Evolutionary conservation across 2,329 filamentous ascomycete species (phyloP).

Genomic region (Pseudocercospora ulei): DNA sequence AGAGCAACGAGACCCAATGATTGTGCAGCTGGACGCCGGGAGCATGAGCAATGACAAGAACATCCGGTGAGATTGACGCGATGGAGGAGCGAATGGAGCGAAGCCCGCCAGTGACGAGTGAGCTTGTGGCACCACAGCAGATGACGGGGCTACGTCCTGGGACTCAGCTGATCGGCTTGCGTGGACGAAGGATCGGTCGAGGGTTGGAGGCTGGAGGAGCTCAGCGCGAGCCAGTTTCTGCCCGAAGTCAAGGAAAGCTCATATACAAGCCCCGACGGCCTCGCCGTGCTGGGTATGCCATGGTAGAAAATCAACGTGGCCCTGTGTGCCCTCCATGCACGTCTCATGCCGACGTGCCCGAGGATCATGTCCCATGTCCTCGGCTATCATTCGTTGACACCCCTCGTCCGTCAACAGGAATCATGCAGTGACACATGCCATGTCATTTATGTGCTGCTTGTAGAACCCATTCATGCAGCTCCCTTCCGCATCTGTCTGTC

Average conservation of each 20-base stretch:
- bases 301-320: conserved; percentile 11
- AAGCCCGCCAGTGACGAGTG: background rate
- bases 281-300: conserved; percentile 3
- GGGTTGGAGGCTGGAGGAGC: background rate
- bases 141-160: too few species aligned
- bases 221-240: background rate
- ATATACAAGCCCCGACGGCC: conserved; percentile 4
- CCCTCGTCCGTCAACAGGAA: too few species aligned
- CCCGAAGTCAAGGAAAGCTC: conserved; percentile 5
- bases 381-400: too few species aligned
- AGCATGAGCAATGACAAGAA: conserved; percentile 1
- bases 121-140: too few species aligned
- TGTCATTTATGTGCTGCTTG: background rate
- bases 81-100: background rate
- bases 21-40: background rate
- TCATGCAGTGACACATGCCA: too few species aligned
- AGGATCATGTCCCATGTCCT: background rate
- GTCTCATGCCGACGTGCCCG: background rate
- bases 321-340: too few species aligned
- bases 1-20: conserved; percentile 6
- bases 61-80: background rate
- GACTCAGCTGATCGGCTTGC: background rate
- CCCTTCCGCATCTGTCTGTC: conserved; percentile 13
- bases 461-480: conserved; percentile 6
- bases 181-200: background rate